Evolutionary conservation across 257 asterid genomes (phyloP), one percentile per base, ranked within the genome.

Genomic region (Petunia secreta): DNA sequence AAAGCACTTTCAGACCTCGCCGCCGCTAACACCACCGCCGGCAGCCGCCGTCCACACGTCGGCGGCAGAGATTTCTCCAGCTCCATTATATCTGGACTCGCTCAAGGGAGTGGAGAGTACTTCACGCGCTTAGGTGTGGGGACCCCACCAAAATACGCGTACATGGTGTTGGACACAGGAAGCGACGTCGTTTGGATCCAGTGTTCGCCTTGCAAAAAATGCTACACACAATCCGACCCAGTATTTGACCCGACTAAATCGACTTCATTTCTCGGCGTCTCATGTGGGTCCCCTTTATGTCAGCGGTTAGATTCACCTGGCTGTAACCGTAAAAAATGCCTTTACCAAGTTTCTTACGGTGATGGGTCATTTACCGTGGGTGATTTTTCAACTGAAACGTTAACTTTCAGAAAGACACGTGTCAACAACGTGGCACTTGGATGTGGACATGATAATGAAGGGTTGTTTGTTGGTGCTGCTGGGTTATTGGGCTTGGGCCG

Each of bases 61-160:
- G 69, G 59, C 1, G 80, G 78, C 4, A 84, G 87, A 5, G 91
- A 86, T 52, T 92, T 92, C 85, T 91, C 92, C 84, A 88, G 97
- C 80, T 93, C 98, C 0, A 60, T 93, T 1, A 53, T 86, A 44
- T 93, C 98, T 63, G 98, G 99, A 0, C 89, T 92, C 15, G 82
- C 93, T 7, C 94, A 91, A 84, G 98, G 98, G 3, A 95, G 97
- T 60, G 98, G 97, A 1, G 99, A 95, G 91, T 93, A 95, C 85
- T 95, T 95, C 99, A 95, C 99, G 4, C 95, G 98, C 84, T 39
- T 95, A 15, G 99, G 99, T 9, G 63, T 95, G 0, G 97, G 99
- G 2, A 92, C 98, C 0, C 98, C 99, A 2, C 65, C 98, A 0
- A 89, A 83, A 77, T 85, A 88, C 54, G 89, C 84, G 6, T 91